A percentile compares a stretch with the other conserved stretches of the same genome.
phyloP scores from a whole-genome alignment of 2,329 filamentous ascomycete species.

The Fusarium goolgardi region DNA sequence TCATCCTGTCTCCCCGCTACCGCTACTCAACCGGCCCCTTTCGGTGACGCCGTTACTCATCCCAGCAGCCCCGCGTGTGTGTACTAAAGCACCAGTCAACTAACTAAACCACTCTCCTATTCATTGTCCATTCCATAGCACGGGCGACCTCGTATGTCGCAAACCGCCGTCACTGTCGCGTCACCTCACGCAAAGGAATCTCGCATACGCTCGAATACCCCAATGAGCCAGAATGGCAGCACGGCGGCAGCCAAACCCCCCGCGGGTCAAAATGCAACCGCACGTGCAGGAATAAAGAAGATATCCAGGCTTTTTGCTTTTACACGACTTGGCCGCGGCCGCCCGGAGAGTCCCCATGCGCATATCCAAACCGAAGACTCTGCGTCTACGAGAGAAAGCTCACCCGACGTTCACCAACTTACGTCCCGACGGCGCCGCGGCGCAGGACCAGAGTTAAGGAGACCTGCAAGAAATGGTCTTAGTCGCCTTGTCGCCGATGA shows the following conservation, averaged over 20 bases:
- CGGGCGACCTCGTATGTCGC: slow-evolving; percentile 29
- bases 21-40: slow-evolving; percentile 31
- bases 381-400: slow-evolving; percentile 43
- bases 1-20: slow-evolving; percentile 3
- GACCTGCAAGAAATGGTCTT: slow-evolving; percentile 46
- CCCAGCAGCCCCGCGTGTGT: slow-evolving; percentile 30
- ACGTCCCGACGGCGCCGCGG: slow-evolving; percentile 46
- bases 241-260: slow-evolving; percentile 43
- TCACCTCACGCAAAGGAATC: slow-evolving; percentile 32
- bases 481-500: slow-evolving; percentile 48
- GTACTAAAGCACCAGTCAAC: slow-evolving; percentile 18
- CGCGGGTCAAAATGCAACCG: slow-evolving; percentile 32
- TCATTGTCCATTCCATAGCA: not conserved
- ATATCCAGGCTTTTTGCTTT: slow-evolving; percentile 53
- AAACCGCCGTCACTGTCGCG: slow-evolving; percentile 36
- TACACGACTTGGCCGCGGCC: slow-evolving; percentile 48
- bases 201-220: slow-evolving; percentile 16
- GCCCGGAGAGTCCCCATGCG: slow-evolving; percentile 35
- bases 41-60: slow-evolving; percentile 34
- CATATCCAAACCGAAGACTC: slow-evolving; percentile 40
- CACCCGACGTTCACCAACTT: slow-evolving; percentile 53
- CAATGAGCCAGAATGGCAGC: slow-evolving; percentile 46
- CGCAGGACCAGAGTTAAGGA: slow-evolving; percentile 37
- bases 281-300: slow-evolving; percentile 51
- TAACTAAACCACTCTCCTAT: slow-evolving; percentile 21